Percentiles rank a stretch among this genome's conserved stretches.
These are phyloP conservation scores for Clarireedia sp. DNA, from an alignment of 2,329 filamentous ascomycete species.

Conservation along the genomic window DNA sequence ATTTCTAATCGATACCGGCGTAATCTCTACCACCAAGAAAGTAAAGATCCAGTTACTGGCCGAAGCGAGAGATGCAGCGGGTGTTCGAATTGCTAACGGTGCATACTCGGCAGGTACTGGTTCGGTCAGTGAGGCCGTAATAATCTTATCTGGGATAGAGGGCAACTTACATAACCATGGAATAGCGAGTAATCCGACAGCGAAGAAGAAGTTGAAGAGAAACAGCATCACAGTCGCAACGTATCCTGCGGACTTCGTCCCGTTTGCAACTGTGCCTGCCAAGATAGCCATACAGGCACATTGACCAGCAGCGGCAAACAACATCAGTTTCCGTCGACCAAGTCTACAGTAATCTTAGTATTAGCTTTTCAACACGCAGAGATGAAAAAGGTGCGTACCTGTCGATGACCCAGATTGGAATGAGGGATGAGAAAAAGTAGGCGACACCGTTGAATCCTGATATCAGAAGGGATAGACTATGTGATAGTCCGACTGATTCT, in stretches of 20 bases:
- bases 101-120: conserved; percentile 32
- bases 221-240: conserved; percentile 30
- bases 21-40: conserved; percentile 51
- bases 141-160: conserved; percentile 29
- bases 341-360: conserved; percentile 34
- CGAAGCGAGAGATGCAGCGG: conserved; percentile 30
- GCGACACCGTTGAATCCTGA: conserved; percentile 39
- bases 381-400: neutral
- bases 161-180: conserved; percentile 40
- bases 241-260: conserved; percentile 31
- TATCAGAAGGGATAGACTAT: conserved; percentile 42
- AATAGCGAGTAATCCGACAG: conserved; percentile 38
- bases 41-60: conserved; percentile 56
- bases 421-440: neutral
- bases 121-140: conserved; percentile 47
- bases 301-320: conserved; percentile 59
- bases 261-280: conserved; percentile 16
- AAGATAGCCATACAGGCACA: conserved; percentile 58
- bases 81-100: conserved; percentile 33
- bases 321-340: conserved; percentile 62
- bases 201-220: conserved; percentile 26
- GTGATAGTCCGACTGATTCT: conserved; percentile 38
- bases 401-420: neutral
- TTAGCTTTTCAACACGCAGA: neutral
- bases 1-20: conserved; percentile 32